A percentile compares a stretch with the other conserved stretches of the same genome.
phyloP scores from a whole-genome alignment of 495 filamentous ascomycete species.

The Penicillium nucicola region DNA sequence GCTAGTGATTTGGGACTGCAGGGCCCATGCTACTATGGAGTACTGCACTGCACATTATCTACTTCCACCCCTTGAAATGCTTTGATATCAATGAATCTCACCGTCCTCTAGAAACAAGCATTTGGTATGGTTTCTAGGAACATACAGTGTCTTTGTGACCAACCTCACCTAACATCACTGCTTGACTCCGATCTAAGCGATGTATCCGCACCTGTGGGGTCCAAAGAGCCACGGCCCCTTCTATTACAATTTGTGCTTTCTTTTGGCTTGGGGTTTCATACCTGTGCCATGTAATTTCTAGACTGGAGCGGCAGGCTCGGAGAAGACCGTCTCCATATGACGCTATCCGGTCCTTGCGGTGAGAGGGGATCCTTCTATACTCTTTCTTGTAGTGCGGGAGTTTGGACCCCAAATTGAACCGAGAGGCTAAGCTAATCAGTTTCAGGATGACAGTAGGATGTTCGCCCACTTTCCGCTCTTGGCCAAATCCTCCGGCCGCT shows the following conservation, averaged over 20 bases:
- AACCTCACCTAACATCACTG: too few relatives aligned
- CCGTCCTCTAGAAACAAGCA: background rate
- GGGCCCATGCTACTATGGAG: background rate
- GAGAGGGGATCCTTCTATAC: background rate
- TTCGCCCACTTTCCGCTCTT: background rate
- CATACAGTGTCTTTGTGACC: too few relatives aligned
- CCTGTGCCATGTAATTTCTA: background rate
- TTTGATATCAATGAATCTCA: background rate
- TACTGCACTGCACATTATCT: background rate
- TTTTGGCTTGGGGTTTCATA: background rate
- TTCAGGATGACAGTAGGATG: background rate
- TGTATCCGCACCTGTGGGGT: background rate
- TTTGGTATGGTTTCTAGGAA: too few relatives aligned
- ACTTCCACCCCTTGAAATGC: background rate
- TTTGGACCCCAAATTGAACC: conserved; percentile 4
- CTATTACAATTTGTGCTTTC: background rate
- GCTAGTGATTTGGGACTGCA: background rate
- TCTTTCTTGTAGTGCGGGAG: too few relatives aligned
- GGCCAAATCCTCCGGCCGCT: background rate
- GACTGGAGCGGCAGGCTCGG: too few relatives aligned
- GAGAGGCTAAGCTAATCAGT: background rate
- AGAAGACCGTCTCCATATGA: background rate
- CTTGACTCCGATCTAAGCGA: background rate
- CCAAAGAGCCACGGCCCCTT: background rate
- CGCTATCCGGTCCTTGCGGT: background rate